These are phyloP conservation scores for Ceratocystis destructans DNA, from an alignment of 2,329 filamentous ascomycete genomes.

Conservation along the genomic window DNA sequence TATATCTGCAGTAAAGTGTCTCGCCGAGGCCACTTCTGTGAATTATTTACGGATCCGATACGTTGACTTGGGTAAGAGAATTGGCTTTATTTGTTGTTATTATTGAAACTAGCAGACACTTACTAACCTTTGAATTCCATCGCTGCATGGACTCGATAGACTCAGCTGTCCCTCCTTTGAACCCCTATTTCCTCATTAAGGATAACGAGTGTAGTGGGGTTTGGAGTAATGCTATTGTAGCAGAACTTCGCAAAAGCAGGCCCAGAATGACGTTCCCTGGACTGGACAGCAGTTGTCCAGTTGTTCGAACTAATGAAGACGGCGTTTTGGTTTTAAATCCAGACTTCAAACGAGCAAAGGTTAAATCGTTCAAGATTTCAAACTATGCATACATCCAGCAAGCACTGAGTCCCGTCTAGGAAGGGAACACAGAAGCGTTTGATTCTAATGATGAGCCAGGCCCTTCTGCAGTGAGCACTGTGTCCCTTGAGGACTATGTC, in stretches of 20 bases:
- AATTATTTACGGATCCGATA: conserved; percentile 57
- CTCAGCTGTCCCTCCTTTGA: conserved; percentile 54
- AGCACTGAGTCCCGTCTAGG: conserved; percentile 14
- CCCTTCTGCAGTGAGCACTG: too few relatives aligned
- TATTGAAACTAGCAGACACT: conserved; percentile 16
- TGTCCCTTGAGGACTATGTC: too few relatives aligned
- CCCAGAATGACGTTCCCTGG: conserved; percentile 47
- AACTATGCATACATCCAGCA: conserved; percentile 40
- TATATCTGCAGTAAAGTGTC: conserved; percentile 45
- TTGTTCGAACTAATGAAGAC: conserved; percentile 45
- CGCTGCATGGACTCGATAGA: conserved; percentile 31
- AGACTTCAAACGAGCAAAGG: conserved; percentile 38
- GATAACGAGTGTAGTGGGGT: conserved; percentile 51
- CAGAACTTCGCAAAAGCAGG: conserved; percentile 43
- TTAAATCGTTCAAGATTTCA: conserved; percentile 42
- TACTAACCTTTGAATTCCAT: background rate
- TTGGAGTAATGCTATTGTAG: conserved; percentile 56
- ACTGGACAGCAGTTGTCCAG: conserved; percentile 50
- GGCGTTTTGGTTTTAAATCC: conserved; percentile 43
- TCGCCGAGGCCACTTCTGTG: conserved; percentile 45
- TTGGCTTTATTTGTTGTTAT: background rate
- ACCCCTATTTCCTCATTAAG: conserved; percentile 56
- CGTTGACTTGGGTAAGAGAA: conserved; percentile 49
- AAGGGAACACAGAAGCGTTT: too few relatives aligned
- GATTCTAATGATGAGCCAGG: too few relatives aligned